Conservation (phyloP, 1,139 yeast species). For the Pichia sp. region DNA sequence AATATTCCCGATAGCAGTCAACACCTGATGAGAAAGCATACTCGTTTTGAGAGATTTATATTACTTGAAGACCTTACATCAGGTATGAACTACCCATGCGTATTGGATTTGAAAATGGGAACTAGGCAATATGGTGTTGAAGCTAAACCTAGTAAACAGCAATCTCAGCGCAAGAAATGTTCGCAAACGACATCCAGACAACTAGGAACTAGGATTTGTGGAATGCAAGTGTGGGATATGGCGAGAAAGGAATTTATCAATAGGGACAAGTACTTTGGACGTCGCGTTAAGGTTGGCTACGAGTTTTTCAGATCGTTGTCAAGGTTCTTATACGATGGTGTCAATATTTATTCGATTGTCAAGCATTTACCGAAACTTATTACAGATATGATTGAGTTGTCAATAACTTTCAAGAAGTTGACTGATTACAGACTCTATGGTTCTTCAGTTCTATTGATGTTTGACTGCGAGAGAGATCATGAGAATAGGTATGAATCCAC, state of each 20-base stretch:
- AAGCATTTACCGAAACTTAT: slow-evolving; percentile 64
- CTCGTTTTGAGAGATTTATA: slow-evolving; percentile 71
- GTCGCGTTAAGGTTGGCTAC: slow-evolving; percentile 64
- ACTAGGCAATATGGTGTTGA: slow-evolving; percentile 98
- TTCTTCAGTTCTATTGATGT: slow-evolving; percentile 78
- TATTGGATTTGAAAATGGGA: slow-evolving; percentile 94
- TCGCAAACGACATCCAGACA: slow-evolving; percentile 68
- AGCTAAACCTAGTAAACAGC: slow-evolving; percentile 64
- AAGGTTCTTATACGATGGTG: slow-evolving; percentile 76
- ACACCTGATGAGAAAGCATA: slow-evolving; percentile 22
- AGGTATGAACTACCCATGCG: slow-evolving; percentile 80
- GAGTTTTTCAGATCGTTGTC: slow-evolving; percentile 71
- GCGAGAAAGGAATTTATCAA: slow-evolving; percentile 43
- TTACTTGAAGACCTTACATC: slow-evolving; percentile 87
- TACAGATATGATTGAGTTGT: slow-evolving; percentile 51
- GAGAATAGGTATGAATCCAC: slow-evolving; percentile 19
- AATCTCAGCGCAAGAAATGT: slow-evolving; percentile 80
- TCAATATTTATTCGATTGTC: slow-evolving; percentile 48
- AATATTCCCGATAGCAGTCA: not conserved
- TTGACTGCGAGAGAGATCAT: slow-evolving; percentile 44
- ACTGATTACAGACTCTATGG: slow-evolving; percentile 90
- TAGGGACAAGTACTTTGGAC: slow-evolving; percentile 89
- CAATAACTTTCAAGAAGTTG: slow-evolving; percentile 45
- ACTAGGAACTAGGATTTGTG: slow-evolving; percentile 91
- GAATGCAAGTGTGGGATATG: slow-evolving; percentile 80